Percentiles rank a stretch among this genome's conserved stretches.
These are phyloP conservation scores for Daldinia bambusicola DNA, from an alignment of 495 filamentous ascomycete genomes.

Conservation along the genomic window DNA sequence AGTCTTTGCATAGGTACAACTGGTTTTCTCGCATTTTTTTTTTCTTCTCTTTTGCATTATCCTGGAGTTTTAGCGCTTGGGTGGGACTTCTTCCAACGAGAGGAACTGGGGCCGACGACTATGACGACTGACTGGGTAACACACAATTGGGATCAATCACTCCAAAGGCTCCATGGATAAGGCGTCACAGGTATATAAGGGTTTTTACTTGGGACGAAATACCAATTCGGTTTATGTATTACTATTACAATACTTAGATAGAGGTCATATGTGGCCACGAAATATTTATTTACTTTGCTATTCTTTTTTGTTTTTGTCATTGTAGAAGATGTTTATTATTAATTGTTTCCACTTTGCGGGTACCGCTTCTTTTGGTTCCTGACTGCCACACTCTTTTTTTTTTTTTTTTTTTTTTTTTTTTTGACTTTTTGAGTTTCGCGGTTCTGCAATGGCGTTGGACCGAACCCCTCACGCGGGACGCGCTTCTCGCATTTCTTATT, in stretches of 20 bases:
- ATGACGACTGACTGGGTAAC: slow-evolving; percentile 38
- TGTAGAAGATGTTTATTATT: slow-evolving; percentile 10
- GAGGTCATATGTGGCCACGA: background rate
- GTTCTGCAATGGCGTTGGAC: slow-evolving; percentile 19
- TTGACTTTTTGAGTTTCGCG: slow-evolving; percentile 40
- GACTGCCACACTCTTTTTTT: slow-evolving; percentile 1
- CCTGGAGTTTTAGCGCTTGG: slow-evolving; percentile 46
- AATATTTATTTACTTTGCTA: background rate
- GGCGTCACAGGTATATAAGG: slow-evolving; percentile 1
- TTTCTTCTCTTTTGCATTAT: slow-evolving; percentile 35
- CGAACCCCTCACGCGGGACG: slow-evolving; percentile 44
- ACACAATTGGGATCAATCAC: slow-evolving; percentile 8
- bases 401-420: background rate
- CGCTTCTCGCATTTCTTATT: slow-evolving; percentile 21
- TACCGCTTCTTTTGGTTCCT: slow-evolving; percentile 9
- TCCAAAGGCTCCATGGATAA: slow-evolving; percentile 23
- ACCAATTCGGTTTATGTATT: background rate
- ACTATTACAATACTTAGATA: background rate
- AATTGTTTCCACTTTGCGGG: slow-evolving; percentile 1
- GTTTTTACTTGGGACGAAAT: background rate
- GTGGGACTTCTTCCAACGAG: slow-evolving; percentile 36
- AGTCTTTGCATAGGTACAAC: slow-evolving; percentile 24
- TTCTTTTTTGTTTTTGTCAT: background rate
- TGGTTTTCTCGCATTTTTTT: slow-evolving; percentile 27
- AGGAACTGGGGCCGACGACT: slow-evolving; percentile 40